phyloP scores from a whole-genome alignment of 1,284 basidiomycete genomes.

The Hemileia vastatrix region DNA sequence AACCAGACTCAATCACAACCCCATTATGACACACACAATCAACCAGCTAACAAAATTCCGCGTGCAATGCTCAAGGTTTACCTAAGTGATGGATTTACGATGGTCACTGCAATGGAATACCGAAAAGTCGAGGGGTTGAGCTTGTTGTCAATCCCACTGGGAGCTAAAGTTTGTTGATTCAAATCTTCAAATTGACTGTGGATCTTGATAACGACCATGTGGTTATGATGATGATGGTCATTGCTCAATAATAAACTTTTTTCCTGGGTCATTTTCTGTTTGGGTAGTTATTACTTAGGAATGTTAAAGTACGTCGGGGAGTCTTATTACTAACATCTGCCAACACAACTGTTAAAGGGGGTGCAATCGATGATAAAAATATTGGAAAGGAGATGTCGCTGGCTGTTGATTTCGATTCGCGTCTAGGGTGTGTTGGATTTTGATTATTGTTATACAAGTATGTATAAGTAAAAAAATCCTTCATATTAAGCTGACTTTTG shows the following conservation, averaged over 20 bases:
- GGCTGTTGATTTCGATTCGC: too few species aligned
- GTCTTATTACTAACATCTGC: conserved; percentile 26
- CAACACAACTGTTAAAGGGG: conserved; percentile 29
- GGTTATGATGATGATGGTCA: too few species aligned
- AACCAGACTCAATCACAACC: conserved; percentile 18
- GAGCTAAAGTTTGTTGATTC: conserved; percentile 29
- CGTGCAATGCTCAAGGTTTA: conserved; percentile 25
- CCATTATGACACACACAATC: too few species aligned
- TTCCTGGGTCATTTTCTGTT: too few species aligned
- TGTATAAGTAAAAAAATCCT: too few species aligned
- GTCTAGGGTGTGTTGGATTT: too few species aligned
- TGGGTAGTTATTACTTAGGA: conserved; percentile 24
- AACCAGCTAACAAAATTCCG: conserved; percentile 12
- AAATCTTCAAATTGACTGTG: not conserved
- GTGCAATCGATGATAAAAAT: too few species aligned
- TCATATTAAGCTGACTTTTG: too few species aligned
- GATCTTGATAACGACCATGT: not conserved
- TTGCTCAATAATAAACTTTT: not conserved
- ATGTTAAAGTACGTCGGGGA: conserved; percentile 24
- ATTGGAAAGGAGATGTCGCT: too few species aligned
- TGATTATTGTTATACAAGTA: too few species aligned
- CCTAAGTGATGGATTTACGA: conserved; percentile 23
- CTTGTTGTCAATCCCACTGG: conserved; percentile 25
- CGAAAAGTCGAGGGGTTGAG: conserved; percentile 22
- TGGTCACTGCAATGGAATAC: conserved; percentile 25